Base-by-base conservation (phyloP, 768 basidiomycete genomes). In the Harrya chromipes region DNA sequence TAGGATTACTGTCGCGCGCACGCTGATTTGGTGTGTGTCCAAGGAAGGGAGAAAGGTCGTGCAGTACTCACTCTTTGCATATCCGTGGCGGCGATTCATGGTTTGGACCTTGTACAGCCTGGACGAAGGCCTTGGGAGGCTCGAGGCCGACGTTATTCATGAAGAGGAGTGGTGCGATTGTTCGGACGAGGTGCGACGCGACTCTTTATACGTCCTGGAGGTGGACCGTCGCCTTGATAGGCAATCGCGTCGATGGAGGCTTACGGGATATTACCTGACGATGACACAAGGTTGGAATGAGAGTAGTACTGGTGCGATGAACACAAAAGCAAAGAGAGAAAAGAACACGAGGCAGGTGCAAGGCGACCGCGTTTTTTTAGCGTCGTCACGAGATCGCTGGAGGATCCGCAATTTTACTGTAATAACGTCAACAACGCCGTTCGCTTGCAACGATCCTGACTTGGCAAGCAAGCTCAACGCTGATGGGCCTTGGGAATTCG, bases 31-130 rank as follows among this genome's bases (percentile, higher is more conserved):
- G 20, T 4, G 40, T 14, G 17, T 29, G 34, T 46, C 9, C 37
- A 23, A 41, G 19, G 23, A 11, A 31, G 23, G n/a, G 12, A 19
- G 10, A 43, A 4, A 29, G 45, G 21, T 9, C 12, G 14, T 34
- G 24, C 7, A 19, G 10, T 7, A 57, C 60, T 60, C 43, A 61
- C 60, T 45, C 39, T 40, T 35, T 45, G 35, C 43, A 21, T 41
- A 20, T 12, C 8, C 26, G 31, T 31, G 38, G 36, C 3, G 36
- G 19, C 2, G 29, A 26, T 19, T 51, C 52, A 5, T 16, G 13
- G n/a, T 40, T 20, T 35, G 40, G 37, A 20, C 10, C 14, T 19
- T 57, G 59, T 17, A 17, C 23, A 69, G 60, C 33, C 58, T 59
- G 23, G 43, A 34, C 20, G 57, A 45, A 38, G 31, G 17, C 1